Percentiles rank a stretch among this genome's conserved stretches.
These are phyloP conservation scores for Pilatotrama ljubarskyi DNA, from an alignment of 768 basidiomycete genomes.

Conservation along the genomic window DNA sequence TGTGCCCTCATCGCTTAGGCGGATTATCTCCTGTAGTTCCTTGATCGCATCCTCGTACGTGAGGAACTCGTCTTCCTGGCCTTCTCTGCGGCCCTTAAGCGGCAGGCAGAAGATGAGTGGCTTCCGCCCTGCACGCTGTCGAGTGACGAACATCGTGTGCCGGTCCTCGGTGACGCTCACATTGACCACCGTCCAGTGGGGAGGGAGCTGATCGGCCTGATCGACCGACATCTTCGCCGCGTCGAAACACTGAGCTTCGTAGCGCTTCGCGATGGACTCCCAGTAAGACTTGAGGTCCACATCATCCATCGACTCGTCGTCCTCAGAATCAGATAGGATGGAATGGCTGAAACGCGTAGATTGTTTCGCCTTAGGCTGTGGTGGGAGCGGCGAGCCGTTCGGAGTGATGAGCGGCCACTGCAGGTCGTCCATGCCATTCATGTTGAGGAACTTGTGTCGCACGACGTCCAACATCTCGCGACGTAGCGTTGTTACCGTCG, in stretches of 20 bases:
- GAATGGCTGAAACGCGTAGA: slow-evolving; percentile 26
- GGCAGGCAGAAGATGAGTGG: slow-evolving; percentile 90
- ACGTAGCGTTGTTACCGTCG: slow-evolving; percentile 74
- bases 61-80: slow-evolving; percentile 71
- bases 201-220: slow-evolving; percentile 53
- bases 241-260: slow-evolving; percentile 48
- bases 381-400: slow-evolving; percentile 44
- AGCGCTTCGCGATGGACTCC: slow-evolving; percentile 55
- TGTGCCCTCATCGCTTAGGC: slow-evolving; percentile 74
- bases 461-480: slow-evolving; percentile 87
- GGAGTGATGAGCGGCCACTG: slow-evolving; percentile 65
- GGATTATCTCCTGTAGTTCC: slow-evolving; percentile 80
- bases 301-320: slow-evolving; percentile 33
- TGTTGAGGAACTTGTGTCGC: slow-evolving; percentile 60
- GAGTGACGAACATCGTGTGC: slow-evolving; percentile 79
- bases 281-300: slow-evolving; percentile 57
- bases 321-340: slow-evolving; percentile 20
- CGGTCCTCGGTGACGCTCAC: slow-evolving; percentile 83
- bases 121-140: slow-evolving; percentile 59
- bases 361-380: slow-evolving; percentile 22
- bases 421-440: slow-evolving; percentile 56
- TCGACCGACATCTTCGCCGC: slow-evolving; percentile 43
- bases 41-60: slow-evolving; percentile 70
- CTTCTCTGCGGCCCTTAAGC: slow-evolving; percentile 77
- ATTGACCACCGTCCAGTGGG: slow-evolving; percentile 81